phyloP scores from a whole-genome alignment of 1,284 basidiomycete genomes.

The Mycosarcoma mackinlayi region DNA sequence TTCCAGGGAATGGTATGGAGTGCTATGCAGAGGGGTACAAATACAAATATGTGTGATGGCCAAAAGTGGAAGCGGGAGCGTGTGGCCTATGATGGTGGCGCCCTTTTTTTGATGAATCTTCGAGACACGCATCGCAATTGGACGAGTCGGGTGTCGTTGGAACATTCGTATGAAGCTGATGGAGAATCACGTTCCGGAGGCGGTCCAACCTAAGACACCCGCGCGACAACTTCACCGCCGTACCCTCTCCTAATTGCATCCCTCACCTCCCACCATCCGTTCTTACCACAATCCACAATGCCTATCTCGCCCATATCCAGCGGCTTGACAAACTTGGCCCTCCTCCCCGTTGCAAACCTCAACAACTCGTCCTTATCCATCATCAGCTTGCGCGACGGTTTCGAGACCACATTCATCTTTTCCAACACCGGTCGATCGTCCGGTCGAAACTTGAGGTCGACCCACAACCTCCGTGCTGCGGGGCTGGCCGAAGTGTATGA shows the following conservation, averaged over 20 bases:
- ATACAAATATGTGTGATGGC: slow-evolving; percentile 22
- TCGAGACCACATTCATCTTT: slow-evolving; percentile 79
- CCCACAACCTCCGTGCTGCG: slow-evolving; percentile 76
- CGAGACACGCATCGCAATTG: no score
- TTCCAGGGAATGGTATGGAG: background rate
- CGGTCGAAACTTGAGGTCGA: slow-evolving; percentile 83
- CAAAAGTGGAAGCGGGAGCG: no score
- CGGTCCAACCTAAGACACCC: slow-evolving; percentile 63
- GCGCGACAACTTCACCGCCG: slow-evolving; percentile 69
- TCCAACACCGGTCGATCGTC: slow-evolving; percentile 83
- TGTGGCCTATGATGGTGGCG: no score
- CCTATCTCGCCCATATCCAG: slow-evolving; percentile 87
- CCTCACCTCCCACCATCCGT: slow-evolving; percentile 69
- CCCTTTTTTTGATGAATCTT: no score
- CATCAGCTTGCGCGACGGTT: slow-evolving; percentile 79
- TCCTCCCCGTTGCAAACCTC: slow-evolving; percentile 73
- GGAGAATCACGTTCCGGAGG: background rate
- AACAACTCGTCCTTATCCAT: slow-evolving; percentile 80
- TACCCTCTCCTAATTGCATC: slow-evolving; percentile 69
- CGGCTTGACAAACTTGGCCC: slow-evolving; percentile 75
- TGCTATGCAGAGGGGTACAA: slow-evolving; percentile 31
- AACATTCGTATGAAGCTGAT: background rate
- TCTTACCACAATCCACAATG: slow-evolving; percentile 77
- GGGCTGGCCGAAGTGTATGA: slow-evolving; percentile 73
- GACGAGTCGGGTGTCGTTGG: background rate